phyloP scores from a whole-genome alignment of 148 eudicot species.

The Gaultheria prostrata region DNA sequence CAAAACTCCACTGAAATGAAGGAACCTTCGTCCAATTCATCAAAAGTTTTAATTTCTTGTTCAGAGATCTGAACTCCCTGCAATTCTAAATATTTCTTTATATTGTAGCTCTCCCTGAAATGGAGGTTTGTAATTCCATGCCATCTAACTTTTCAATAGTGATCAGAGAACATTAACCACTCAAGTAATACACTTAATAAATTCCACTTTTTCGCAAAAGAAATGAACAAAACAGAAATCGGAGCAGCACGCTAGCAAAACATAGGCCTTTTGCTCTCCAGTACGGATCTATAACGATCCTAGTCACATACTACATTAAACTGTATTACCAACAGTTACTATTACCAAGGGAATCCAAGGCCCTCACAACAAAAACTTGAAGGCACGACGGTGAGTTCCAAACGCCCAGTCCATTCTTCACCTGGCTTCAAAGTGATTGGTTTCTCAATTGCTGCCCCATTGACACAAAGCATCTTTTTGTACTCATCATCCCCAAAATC shows the following conservation, averaged over 20 bases:
- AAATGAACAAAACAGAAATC: not conserved
- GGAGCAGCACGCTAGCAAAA: conserved; percentile 8
- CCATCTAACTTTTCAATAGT: not conserved
- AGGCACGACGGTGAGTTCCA: conserved; percentile 54
- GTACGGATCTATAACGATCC: not conserved
- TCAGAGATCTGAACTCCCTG: too few species aligned
- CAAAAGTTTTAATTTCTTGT: too few species aligned
- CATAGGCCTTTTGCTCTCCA: not conserved
- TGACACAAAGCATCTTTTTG: conserved; percentile 88
- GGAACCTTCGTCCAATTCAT: too few species aligned
- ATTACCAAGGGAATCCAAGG: conserved; percentile 35
- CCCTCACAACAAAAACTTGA: conserved; percentile 71
- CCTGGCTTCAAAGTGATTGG: conserved; percentile 76
- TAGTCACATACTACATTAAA: not conserved
- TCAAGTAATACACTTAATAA: not conserved
- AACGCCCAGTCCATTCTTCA: conserved; percentile 79
- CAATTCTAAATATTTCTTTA: too few species aligned
- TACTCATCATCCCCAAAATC: conserved; percentile 84
- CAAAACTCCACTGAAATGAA: too few species aligned
- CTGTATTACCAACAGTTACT: not conserved
- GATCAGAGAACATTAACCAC: not conserved
- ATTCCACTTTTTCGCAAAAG: not conserved
- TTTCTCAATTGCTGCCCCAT: conserved; percentile 69
- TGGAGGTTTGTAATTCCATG: not conserved
- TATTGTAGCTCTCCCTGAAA: too few species aligned